These are phyloP conservation scores for Phytophthora vignae DNA, from an alignment of 352 stramenopile genomes.

Conservation along the genomic window DNA sequence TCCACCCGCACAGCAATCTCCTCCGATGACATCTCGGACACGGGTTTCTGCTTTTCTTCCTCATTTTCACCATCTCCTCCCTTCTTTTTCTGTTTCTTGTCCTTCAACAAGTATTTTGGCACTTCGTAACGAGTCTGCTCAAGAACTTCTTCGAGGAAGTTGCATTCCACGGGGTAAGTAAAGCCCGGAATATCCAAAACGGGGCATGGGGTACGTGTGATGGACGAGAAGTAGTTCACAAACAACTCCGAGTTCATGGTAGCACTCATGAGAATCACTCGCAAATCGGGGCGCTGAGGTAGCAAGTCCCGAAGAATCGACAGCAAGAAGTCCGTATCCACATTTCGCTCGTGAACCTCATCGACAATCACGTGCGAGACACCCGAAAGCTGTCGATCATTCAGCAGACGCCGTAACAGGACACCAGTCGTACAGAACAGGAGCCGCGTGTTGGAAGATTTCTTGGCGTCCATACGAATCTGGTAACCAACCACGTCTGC, in stretches of 20 bases:
- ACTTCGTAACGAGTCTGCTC: conserved; percentile 69
- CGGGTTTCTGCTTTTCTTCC: conserved; percentile 34
- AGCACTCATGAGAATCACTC: conserved; percentile 97
- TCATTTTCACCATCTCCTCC: conserved; percentile 27
- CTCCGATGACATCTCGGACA: conserved; percentile 45
- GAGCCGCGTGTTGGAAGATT: conserved; percentile 89
- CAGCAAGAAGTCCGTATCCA: conserved; percentile 97
- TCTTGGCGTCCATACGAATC: conserved; percentile 95
- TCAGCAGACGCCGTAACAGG: conserved; percentile 93
- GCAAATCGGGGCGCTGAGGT: conserved; percentile 75
- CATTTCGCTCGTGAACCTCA: conserved; percentile 97
- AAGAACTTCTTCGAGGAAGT: conserved; percentile 86
- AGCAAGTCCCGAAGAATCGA: conserved; percentile 91
- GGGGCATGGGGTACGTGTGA: conserved; percentile 50
- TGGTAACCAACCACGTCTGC: conserved; percentile 94
- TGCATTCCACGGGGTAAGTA: conserved; percentile 79
- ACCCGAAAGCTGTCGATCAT: conserved; percentile 85
- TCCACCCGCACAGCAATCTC: conserved; percentile 83
- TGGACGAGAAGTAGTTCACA: conserved; percentile 86
- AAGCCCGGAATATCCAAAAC: conserved; percentile 89
- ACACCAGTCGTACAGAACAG: conserved; percentile 97
- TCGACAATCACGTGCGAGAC: conserved; percentile 99
- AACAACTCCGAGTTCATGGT: conserved; percentile 95
- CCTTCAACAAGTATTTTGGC: conserved; percentile 59
- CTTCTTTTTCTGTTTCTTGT: conserved; percentile 65